A percentile compares a stretch with the other conserved stretches of the same genome.
These are phyloP conservation scores for Stylonectria norvegica DNA, from an alignment of 2,329 filamentous ascomycete genomes.

Conservation along the genomic window DNA sequence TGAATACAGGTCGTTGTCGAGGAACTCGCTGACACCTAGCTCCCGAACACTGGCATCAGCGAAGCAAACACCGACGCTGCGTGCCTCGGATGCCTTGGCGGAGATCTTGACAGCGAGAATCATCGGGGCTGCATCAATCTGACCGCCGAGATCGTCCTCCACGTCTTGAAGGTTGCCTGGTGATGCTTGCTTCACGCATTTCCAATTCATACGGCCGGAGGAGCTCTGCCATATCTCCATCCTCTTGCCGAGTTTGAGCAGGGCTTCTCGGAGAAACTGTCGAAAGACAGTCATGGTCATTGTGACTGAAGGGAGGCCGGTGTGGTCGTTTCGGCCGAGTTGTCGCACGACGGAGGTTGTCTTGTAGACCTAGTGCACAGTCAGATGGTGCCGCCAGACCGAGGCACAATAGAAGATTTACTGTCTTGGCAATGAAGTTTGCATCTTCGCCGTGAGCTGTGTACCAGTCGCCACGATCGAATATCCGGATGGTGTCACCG, in stretches of 20 bases:
- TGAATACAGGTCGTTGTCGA: slow-evolving; percentile 98
- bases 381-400: slow-evolving; percentile 2
- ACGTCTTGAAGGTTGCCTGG: slow-evolving; percentile 96
- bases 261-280: slow-evolving; percentile 89
- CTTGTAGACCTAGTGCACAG: slow-evolving; percentile 76
- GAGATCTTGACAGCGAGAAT: slow-evolving; percentile 93
- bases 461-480: slow-evolving; percentile 93
- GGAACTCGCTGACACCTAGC: slow-evolving; percentile 92
- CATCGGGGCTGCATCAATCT: slow-evolving; percentile 86
- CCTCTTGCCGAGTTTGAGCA: slow-evolving; percentile 86
- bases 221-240: slow-evolving; percentile 84
- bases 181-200: slow-evolving; percentile 84
- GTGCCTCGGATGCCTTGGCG: slow-evolving; percentile 78
- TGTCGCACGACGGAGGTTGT: slow-evolving; percentile 93
- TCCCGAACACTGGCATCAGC: slow-evolving; percentile 95
- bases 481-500: slow-evolving; percentile 79
- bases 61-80: slow-evolving; percentile 92
- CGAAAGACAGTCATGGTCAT: slow-evolving; percentile 94
- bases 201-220: slow-evolving; percentile 83
- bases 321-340: slow-evolving; percentile 77
- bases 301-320: slow-evolving; percentile 87
- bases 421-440: slow-evolving; percentile 74
- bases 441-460: slow-evolving; percentile 89
- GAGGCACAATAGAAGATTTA: slow-evolving; percentile 33
- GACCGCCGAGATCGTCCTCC: slow-evolving; percentile 86